These are phyloP conservation scores for Cetraspora pellucida DNA, from an alignment of 192 early-diverging fungal genomes.

Conservation along the genomic window DNA sequence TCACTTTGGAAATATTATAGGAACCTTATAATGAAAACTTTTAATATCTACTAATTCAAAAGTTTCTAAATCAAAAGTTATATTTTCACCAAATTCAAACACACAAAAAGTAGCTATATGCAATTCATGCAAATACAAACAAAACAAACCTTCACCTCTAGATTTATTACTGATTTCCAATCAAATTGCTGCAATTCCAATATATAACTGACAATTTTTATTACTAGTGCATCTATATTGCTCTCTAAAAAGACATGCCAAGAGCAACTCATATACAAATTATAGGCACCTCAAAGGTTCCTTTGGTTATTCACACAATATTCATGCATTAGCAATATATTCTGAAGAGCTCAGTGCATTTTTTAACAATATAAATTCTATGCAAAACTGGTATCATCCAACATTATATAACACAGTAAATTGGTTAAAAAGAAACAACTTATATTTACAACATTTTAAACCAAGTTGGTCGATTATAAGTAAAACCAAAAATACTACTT, in stretches of 20 bases:
- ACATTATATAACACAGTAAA: neutral
- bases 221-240: neutral
- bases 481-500: neutral
- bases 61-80: too few relatives aligned
- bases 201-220: neutral
- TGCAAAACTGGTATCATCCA: neutral
- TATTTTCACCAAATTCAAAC: too few relatives aligned
- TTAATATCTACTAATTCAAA: too few relatives aligned
- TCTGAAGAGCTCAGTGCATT: conserved; percentile 3
- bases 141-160: neutral
- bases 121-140: neutral
- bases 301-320: neutral
- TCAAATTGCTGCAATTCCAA: neutral
- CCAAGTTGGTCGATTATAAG: neutral
- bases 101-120: neutral
- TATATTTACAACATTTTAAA: neutral
- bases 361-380: neutral
- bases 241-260: neutral
- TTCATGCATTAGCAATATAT: neutral
- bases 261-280: neutral
- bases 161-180: neutral
- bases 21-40: neutral
- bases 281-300: neutral
- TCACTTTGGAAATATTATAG: neutral
- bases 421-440: neutral